Percentiles rank a stretch among this genome's conserved stretches.
phyloP scores from a whole-genome alignment of 345 rosid genomes.

The Syzygium oleosum region DNA sequence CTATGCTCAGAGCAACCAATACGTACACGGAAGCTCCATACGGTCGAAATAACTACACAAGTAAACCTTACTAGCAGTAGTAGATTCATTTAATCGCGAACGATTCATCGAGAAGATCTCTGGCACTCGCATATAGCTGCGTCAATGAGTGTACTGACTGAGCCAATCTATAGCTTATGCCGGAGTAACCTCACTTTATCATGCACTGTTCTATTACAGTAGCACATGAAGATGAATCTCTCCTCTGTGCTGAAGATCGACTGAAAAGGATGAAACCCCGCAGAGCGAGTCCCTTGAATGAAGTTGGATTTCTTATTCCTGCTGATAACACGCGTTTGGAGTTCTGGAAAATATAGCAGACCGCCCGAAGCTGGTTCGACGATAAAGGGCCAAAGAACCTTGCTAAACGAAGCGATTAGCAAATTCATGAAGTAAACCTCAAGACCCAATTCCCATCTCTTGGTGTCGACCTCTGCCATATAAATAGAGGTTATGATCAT shows the following conservation, averaged over 20 bases:
- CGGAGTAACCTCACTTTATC: neutral
- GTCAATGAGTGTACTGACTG: neutral
- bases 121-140: fast-evolving
- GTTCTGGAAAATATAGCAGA: no score
- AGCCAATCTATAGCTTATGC: neutral
- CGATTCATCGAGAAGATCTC: neutral
- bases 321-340: no score
- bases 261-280: neutral
- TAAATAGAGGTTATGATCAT: no score
- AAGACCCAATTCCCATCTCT: neutral
- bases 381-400: neutral
- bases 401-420: neutral
- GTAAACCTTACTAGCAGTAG: neutral
- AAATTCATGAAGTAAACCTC: neutral
- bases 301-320: no score
- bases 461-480: neutral
- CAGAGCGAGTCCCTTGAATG: no score
- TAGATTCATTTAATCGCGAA: neutral
- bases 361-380: no score
- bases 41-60: fast-evolving
- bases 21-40: neutral
- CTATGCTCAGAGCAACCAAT: fast-evolving
- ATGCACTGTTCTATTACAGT: neutral
- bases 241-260: neutral
- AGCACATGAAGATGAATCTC: neutral